Conservation (phyloP, 352 stramenopile genomes). For the Globisporangium uncinulatum region DNA sequence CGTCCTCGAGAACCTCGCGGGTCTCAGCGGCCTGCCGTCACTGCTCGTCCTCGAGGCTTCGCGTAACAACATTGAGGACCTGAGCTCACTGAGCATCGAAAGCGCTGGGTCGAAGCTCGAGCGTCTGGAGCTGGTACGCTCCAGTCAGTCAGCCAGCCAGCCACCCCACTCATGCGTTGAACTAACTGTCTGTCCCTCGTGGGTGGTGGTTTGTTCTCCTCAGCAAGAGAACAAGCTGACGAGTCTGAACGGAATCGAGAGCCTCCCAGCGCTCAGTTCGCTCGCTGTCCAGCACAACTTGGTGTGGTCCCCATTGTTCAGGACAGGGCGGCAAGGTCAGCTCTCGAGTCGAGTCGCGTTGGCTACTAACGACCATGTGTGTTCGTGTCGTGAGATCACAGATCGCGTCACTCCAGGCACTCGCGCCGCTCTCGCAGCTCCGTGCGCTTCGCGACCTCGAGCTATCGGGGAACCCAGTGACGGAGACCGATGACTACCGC, state of each 20-base stretch:
- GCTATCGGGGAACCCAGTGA: conserved; percentile 48
- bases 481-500: conserved; percentile 51
- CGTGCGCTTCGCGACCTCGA: conserved; percentile 33
- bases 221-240: conserved; percentile 72
- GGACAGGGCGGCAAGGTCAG: too few species aligned
- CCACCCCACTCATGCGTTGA: background rate
- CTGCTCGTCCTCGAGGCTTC: conserved; percentile 52
- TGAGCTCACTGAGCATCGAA: conserved; percentile 34
- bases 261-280: conserved; percentile 29
- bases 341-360: too few species aligned
- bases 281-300: conserved; percentile 60
- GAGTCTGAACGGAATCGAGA: conserved; percentile 47
- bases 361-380: background rate
- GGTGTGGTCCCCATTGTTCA: conserved; percentile 17
- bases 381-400: conserved; percentile 7
- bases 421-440: conserved; percentile 44
- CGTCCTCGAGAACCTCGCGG: conserved; percentile 36
- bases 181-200: background rate
- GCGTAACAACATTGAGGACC: conserved; percentile 41
- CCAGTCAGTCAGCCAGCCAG: too few species aligned
- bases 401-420: conserved; percentile 44
- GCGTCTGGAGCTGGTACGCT: conserved; percentile 38
- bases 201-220: background rate
- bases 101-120: conserved; percentile 33
- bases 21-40: conserved; percentile 35